Percentiles rank a stretch among this genome's conserved stretches.
These are phyloP conservation scores for Colletotrichum neosansevieriae DNA, from an alignment of 2,329 filamentous ascomycete genomes.

Conservation along the genomic window DNA sequence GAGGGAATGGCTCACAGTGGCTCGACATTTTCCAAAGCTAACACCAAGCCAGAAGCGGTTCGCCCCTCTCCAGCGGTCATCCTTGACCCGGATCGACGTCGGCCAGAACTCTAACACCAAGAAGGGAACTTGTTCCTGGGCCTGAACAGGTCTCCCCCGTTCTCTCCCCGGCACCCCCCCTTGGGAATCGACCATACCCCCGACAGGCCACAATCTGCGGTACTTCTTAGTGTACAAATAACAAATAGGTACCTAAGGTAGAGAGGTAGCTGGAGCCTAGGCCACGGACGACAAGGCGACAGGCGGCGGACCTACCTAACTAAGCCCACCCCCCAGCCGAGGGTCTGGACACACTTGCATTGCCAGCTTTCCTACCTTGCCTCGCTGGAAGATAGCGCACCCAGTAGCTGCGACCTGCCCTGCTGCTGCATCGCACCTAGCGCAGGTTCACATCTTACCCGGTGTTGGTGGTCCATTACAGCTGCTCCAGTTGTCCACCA, in stretches of 20 bases:
- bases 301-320: constrained; percentile 4
- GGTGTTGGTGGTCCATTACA: background rate
- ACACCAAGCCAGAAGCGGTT: constrained; percentile 37
- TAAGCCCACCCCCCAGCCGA: constrained; percentile 17
- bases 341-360: constrained; percentile 18
- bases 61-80: constrained; percentile 31
- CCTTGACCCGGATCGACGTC: constrained; percentile 39
- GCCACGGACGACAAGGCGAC: background rate
- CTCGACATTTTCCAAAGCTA: constrained; percentile 35
- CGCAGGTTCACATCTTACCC: background rate
- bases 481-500: constrained; percentile 5
- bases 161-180: constrained; percentile 5
- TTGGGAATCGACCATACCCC: background rate
- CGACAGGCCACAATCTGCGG: background rate
- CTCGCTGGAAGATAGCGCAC: background rate
- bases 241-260: too few relatives aligned
- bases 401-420: background rate
- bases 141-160: constrained; percentile 13
- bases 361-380: background rate
- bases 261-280: constrained; percentile 11
- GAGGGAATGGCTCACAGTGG: constrained; percentile 39
- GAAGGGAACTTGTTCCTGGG: constrained; percentile 36
- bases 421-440: constrained; percentile 10
- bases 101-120: constrained; percentile 40
- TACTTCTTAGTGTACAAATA: too few relatives aligned